Conservation (phyloP, 305 asterid species). For the Fraxinus albicans region DNA sequence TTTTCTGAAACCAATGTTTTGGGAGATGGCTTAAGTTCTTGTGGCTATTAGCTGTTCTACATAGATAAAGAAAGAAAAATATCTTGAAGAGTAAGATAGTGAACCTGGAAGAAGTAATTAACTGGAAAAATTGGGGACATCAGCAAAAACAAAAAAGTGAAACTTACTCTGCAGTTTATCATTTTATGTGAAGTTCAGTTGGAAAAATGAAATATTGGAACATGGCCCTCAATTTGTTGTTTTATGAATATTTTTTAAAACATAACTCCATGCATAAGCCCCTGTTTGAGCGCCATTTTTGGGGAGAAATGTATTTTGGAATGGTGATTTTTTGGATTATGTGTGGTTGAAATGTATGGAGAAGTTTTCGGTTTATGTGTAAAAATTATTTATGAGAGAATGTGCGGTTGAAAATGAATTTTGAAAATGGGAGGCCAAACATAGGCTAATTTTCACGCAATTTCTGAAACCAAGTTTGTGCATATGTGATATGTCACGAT, state of each 20-base stretch:
- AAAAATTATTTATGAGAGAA: too few relatives aligned
- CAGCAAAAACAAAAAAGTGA: not conserved
- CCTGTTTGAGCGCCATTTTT: too few relatives aligned
- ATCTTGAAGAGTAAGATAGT: not conserved
- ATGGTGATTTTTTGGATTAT: too few relatives aligned
- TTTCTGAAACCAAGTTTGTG: not conserved
- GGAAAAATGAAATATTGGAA: not conserved
- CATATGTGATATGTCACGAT: not conserved
- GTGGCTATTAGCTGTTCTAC: not conserved
- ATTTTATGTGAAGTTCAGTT: not conserved
- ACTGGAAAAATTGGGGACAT: not conserved
- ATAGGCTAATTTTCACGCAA: not conserved
- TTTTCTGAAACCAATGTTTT: not conserved
- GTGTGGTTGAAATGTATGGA: too few relatives aligned
- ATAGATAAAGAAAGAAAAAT: not conserved
- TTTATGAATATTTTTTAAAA: not conserved
- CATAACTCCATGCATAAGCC: not conserved
- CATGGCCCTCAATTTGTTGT: not conserved
- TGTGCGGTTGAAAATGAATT: too few relatives aligned
- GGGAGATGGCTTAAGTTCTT: conserved; percentile 9
- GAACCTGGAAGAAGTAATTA: not conserved
- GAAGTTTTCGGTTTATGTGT: too few relatives aligned
- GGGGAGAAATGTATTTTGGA: too few relatives aligned
- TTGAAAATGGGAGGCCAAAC: too few relatives aligned
- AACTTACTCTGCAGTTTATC: not conserved